Percentiles rank a stretch among this genome's conserved stretches.
These are phyloP conservation scores for Spongospora subterranea DNA, from an alignment of 208 protist species.

Conservation along the genomic window DNA sequence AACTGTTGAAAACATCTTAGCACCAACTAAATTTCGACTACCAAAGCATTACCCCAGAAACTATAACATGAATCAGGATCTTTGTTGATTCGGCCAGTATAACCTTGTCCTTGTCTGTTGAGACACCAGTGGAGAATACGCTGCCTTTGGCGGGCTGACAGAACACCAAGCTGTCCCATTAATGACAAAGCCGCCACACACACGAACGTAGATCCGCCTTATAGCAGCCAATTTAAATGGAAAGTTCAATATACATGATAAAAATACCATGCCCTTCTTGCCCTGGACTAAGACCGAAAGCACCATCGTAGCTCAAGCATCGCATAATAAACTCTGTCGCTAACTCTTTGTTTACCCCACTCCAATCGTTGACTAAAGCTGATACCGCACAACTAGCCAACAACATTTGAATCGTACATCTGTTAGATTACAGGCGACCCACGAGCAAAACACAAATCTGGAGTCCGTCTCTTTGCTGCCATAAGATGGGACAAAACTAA, in stretches of 20 bases:
- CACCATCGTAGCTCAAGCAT: slow-evolving; percentile 22
- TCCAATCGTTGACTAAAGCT: background rate
- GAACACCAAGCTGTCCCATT: background rate
- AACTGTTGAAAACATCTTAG: background rate
- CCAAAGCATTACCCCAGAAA: slow-evolving; percentile 17
- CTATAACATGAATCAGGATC: background rate
- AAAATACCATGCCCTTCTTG: slow-evolving; percentile 46
- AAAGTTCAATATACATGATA: background rate
- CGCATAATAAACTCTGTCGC: background rate
- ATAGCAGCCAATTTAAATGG: background rate
- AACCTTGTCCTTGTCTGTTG: background rate
- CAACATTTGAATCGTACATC: background rate
- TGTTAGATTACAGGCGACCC: background rate
- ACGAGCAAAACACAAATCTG: slow-evolving; percentile 28
- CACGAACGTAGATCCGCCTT: slow-evolving; percentile 22
- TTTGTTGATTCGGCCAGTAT: slow-evolving; percentile 14
- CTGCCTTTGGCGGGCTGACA: background rate
- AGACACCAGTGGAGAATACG: background rate
- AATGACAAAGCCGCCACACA: background rate
- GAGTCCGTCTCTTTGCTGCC: background rate
- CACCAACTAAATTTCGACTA: background rate
- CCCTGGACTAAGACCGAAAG: background rate
- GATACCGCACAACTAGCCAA: background rate
- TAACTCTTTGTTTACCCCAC: background rate
- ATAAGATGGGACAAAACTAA: background rate